Conservation (phyloP, 768 basidiomycete genomes). For the Chlorophyllum brunneum region DNA sequence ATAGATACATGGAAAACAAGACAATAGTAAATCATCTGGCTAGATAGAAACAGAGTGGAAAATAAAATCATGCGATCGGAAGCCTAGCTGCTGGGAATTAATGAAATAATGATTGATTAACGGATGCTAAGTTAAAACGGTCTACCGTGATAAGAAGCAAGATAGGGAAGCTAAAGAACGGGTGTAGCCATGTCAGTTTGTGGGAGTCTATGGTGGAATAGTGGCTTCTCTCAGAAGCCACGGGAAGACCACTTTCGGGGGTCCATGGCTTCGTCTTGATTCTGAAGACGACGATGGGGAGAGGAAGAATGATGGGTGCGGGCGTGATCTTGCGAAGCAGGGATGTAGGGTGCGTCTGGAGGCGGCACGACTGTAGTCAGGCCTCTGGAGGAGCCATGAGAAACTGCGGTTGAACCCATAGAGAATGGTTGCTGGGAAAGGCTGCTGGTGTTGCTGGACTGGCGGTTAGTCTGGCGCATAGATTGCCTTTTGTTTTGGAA, state of each 20-base stretch:
- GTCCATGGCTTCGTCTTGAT: conserved; percentile 38
- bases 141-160: conserved; percentile 37
- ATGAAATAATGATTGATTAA: conserved; percentile 33
- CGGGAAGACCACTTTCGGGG: conserved; percentile 45
- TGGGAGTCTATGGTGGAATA: conserved; percentile 21
- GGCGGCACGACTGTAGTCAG: background rate
- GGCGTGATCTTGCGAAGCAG: conserved; percentile 19
- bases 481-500: conserved; percentile 87
- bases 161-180: conserved; percentile 36
- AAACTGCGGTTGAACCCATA: conserved; percentile 30
- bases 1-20: conserved; percentile 13
- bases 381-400: conserved; percentile 10
- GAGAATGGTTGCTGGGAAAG: conserved; percentile 48
- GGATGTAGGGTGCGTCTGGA: conserved; percentile 11
- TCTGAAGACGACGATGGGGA: conserved; percentile 42
- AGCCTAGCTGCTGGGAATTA: conserved; percentile 32
- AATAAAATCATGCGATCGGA: conserved; percentile 26
- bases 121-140: conserved; percentile 23
- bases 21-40: conserved; percentile 16
- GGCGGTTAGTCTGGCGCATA: conserved; percentile 74
- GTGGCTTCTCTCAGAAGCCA: conserved; percentile 38
- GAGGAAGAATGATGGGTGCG: conserved; percentile 28
- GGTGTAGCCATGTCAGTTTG: conserved; percentile 34
- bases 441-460: conserved; percentile 44
- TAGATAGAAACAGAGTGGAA: conserved; percentile 25